Conservation (phyloP, 2,329 filamentous ascomycete species). For the Penicillium verrucosum region DNA sequence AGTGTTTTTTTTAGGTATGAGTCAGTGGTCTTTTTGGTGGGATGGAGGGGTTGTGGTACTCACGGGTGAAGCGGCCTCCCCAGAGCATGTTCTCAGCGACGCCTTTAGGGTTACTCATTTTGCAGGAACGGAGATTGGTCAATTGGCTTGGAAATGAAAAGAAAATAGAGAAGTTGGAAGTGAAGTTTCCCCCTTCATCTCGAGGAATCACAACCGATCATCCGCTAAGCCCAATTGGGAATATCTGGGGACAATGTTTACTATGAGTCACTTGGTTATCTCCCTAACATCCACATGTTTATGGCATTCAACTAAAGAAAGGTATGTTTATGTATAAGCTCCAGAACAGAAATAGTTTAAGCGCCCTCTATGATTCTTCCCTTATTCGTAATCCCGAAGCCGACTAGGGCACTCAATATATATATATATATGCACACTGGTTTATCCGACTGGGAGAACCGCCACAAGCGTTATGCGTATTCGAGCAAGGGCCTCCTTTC, state of each 20-base stretch:
- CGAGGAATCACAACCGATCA: constrained; percentile 9
- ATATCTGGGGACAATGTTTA: constrained; percentile 11
- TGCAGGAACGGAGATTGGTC: constrained; percentile 15
- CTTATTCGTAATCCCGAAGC: background rate
- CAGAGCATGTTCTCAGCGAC: constrained; percentile 55
- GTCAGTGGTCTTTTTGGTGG: constrained; percentile 16
- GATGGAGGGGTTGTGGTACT: constrained; percentile 16
- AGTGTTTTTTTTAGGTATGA: constrained; percentile 18
- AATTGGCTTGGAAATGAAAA: constrained; percentile 8
- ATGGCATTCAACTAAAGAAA: too few species aligned
- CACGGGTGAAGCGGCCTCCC: constrained; percentile 61
- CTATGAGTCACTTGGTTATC: constrained; percentile 1
- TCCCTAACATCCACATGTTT: background rate
- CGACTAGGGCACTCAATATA: background rate
- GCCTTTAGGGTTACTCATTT: constrained; percentile 37
- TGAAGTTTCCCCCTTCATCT: constrained; percentile 7
- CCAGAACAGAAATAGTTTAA: background rate
- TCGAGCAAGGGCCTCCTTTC: background rate
- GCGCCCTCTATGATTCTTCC: too few species aligned
- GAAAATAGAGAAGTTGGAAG: constrained; percentile 5
- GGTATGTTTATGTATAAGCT: too few species aligned
- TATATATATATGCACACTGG: background rate
- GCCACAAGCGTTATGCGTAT: background rate
- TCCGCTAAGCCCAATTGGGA: constrained; percentile 10
- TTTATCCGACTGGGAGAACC: background rate